A percentile compares a stretch with the other conserved stretches of the same genome.
Conservation (phyloP, 805 yeast genomes). For the Schwanniomyces polymorphus region DNA sequence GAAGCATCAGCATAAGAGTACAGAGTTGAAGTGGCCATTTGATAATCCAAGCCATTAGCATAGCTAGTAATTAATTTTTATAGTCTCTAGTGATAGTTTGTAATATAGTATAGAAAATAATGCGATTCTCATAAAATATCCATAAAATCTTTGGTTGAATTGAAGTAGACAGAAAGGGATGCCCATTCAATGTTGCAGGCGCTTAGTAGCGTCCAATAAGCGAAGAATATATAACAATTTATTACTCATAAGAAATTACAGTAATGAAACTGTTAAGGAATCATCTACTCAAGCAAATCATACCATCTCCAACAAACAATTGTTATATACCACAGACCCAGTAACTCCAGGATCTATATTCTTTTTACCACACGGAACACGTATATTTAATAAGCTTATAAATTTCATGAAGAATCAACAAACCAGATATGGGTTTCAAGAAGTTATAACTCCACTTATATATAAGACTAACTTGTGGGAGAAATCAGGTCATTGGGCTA, state of each 20-base stretch:
- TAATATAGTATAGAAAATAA: not conserved
- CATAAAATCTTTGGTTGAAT: not conserved
- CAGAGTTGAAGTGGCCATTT: not conserved
- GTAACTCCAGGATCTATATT: conserved; percentile 90
- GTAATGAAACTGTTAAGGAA: conserved; percentile 6
- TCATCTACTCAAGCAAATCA: conserved; percentile 39
- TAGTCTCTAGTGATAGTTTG: not conserved
- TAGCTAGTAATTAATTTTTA: not conserved
- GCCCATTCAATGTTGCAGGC: not conserved
- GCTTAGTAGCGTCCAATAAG: not conserved
- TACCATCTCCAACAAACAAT: conserved; percentile 63
- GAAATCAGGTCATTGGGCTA: conserved; percentile 93
- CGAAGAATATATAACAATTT: not conserved
- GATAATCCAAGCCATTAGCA: not conserved
- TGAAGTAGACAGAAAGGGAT: not conserved
- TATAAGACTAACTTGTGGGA: conserved; percentile 85
- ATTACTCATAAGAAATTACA: not conserved
- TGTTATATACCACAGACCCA: conserved; percentile 74
- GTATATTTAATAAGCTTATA: conserved; percentile 76
- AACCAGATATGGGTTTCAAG: conserved; percentile 77
- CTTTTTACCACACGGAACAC: conserved; percentile 89
- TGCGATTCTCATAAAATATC: not conserved
- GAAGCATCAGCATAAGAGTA: not conserved
- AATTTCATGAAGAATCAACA: conserved; percentile 86
- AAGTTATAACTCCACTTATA: conserved; percentile 89